Evolutionary conservation across 2,329 filamentous ascomycete genomes (phyloP), one percentile per base, ranked within the genome.

Genomic region (Alternaria gansuensis): DNA sequence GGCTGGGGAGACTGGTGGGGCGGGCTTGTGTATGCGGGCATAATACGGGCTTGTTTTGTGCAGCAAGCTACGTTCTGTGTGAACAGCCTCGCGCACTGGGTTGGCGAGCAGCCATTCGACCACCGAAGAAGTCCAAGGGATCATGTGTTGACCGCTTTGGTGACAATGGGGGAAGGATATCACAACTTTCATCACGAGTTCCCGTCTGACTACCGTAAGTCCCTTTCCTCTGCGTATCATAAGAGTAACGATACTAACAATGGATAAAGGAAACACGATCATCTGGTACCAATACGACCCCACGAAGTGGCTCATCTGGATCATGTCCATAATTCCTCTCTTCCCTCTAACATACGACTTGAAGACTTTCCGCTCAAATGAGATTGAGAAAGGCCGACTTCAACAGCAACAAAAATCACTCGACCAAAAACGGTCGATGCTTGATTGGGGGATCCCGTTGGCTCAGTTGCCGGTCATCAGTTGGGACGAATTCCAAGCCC

Each of bases 31-130:
- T 83, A 83, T 53, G 80, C 78, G 7, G 82, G 81, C 7, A 81
- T 83, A 40, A 72, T 83, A 14, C 75, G 82, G 49, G 80, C 81
- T 44, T 82, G 80, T 60, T 78, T 82, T 60, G 79, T 83, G 11
- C 81, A 83, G 64, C 82, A 83, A 67, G 80, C 81, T 26, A 83
- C 81, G 4, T 83, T 83, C 73, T 83, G 81, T 55, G 81, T 83
- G 65, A 83, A 83, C 70, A 81, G 78, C 9, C 76, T 83, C 11
- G 82, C 81, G n/a, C 82, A 83, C 68, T 83, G 80, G 79, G 76
- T 83, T n/a, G 82, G 82, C 17, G 77, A 79, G 31, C 44, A 74
- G 71, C 45, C 76, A 78, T 57, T 79, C 57, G 77, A 79, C 57
- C 76, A 79, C 53, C 69, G 75, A 11, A 71, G 76, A 49, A 69